Percentiles rank a stretch among this genome's conserved stretches.
Conservation (phyloP, 2,329 filamentous ascomycete species). For the Phialophora tarda region DNA sequence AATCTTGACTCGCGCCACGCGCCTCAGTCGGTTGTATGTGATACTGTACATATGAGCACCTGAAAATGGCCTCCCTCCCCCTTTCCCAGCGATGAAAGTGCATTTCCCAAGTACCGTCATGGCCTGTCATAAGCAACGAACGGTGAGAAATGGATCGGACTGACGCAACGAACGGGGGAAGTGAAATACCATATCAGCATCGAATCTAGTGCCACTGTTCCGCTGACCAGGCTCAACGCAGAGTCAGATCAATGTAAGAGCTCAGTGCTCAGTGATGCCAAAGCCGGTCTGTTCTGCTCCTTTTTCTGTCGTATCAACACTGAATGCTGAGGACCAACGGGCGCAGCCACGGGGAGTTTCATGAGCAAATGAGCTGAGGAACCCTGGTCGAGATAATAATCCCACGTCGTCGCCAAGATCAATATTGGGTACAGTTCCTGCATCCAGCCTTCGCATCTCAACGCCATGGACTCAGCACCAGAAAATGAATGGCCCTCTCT, state of each 20-base stretch:
- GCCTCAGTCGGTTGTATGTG: neutral
- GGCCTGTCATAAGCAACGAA: neutral
- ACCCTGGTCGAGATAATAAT: neutral
- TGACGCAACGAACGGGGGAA: neutral
- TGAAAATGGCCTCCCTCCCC: neutral
- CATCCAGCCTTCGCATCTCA: neutral
- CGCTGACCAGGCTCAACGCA: neutral
- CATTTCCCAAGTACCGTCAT: neutral
- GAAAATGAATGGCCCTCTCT: slow-evolving; percentile 38
- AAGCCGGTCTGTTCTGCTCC: neutral
- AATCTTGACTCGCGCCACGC: neutral
- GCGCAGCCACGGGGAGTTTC: neutral
- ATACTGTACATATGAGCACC: neutral
- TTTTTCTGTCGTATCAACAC: neutral
- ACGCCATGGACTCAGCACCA: slow-evolving; percentile 27
- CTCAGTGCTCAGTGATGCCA: neutral
- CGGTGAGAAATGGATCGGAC: neutral
- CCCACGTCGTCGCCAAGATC: neutral
- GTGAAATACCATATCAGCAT: neutral
- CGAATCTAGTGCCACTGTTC: no score
- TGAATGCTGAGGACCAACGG: neutral
- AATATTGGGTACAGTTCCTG: neutral
- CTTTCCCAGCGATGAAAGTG: neutral
- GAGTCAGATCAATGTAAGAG: neutral
- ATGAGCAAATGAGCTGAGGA: neutral